Conservation (phyloP, 805 yeast species). For the Wickerhamiella azymoides region DNA sequence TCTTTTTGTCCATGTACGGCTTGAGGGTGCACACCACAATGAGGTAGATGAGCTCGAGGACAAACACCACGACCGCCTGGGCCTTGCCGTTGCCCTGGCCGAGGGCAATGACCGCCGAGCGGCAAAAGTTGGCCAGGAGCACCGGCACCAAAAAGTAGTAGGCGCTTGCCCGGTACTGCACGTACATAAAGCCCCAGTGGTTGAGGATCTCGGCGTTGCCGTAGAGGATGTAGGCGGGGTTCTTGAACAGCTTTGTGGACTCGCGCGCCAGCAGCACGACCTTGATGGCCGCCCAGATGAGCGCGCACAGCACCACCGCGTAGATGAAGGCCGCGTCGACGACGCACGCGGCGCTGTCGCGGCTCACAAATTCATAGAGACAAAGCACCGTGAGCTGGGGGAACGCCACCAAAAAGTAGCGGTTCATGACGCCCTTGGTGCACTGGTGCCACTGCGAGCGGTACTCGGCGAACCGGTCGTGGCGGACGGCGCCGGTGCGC, state of each 20-base stretch:
- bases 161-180: conserved; percentile 75
- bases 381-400: conserved; percentile 75
- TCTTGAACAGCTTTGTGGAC: conserved; percentile 60
- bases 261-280: conserved; percentile 63
- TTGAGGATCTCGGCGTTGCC: conserved; percentile 73
- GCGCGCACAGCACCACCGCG: conserved; percentile 39
- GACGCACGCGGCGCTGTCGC: conserved; percentile 72
- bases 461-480: conserved; percentile 57
- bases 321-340: conserved; percentile 67
- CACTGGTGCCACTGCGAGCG: conserved; percentile 43
- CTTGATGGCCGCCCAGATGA: conserved; percentile 58
- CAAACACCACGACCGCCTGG: conserved; percentile 67
- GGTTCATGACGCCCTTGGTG: conserved; percentile 76
- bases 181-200: conserved; percentile 83
- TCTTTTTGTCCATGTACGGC: conserved; percentile 90
- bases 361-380: conserved; percentile 76
- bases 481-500: conserved; percentile 43
- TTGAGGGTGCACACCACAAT: conserved; percentile 51
- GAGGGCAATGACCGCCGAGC: conserved; percentile 76
- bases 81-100: conserved; percentile 68
- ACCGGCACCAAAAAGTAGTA: conserved; percentile 69
- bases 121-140: conserved; percentile 50
- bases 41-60: conserved; percentile 59
- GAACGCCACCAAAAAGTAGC: conserved; percentile 70
- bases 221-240: conserved; percentile 81